Conservation (phyloP, 2,329 filamentous ascomycete species). For the Pseudocercospora fuligena region DNA sequence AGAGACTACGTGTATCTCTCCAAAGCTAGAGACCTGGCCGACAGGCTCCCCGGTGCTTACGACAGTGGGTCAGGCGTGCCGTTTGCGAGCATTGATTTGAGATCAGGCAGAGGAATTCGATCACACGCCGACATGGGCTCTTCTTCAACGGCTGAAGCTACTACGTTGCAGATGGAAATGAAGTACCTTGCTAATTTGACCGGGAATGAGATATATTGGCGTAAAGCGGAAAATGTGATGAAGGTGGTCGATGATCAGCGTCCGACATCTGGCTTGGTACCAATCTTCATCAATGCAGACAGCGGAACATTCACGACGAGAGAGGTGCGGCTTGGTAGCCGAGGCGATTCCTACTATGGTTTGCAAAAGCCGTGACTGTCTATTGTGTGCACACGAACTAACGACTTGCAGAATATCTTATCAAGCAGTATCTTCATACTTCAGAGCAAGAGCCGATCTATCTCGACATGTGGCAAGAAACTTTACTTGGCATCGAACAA, state of each 20-base stretch:
- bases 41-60: slow-evolving; percentile 84
- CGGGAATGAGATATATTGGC: slow-evolving; percentile 91
- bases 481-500: slow-evolving; percentile 82
- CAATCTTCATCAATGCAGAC: slow-evolving; percentile 85
- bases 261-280: slow-evolving; percentile 80
- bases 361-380: too few species aligned
- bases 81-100: slow-evolving; percentile 87
- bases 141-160: slow-evolving; percentile 91
- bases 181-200: slow-evolving; percentile 98
- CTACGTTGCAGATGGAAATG: slow-evolving; percentile 91
- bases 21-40: slow-evolving; percentile 90
- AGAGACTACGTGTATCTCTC: slow-evolving; percentile 94
- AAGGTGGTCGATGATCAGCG: slow-evolving; percentile 84
- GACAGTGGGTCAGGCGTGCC: slow-evolving; percentile 86
- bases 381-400: too few species aligned
- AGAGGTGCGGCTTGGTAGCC: slow-evolving; percentile 92
- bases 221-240: slow-evolving; percentile 89
- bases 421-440: slow-evolving; percentile 97
- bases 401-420: slow-evolving; percentile 70
- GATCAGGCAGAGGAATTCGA: slow-evolving; percentile 72
- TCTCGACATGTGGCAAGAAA: slow-evolving; percentile 88
- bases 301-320: slow-evolving; percentile 77
- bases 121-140: slow-evolving; percentile 86
- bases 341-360: slow-evolving; percentile 94
- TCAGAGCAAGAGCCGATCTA: slow-evolving; percentile 84